A percentile compares a stretch with the other conserved stretches of the same genome.
These are phyloP conservation scores for Aspergillus ibericus DNA, from an alignment of 2,329 filamentous ascomycete genomes.

Conservation along the genomic window DNA sequence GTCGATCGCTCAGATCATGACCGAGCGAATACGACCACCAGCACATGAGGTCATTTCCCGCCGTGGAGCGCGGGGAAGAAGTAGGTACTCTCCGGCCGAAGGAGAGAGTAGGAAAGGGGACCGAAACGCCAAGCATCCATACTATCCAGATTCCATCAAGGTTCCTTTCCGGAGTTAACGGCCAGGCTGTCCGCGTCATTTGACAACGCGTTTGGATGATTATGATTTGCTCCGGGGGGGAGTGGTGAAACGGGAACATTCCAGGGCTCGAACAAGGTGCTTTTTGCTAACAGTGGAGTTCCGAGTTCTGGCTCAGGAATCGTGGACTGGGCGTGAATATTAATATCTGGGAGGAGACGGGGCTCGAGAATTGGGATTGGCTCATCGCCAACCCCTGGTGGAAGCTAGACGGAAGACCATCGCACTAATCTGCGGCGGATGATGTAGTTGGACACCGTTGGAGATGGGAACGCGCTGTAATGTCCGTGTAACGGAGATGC, in stretches of 20 bases:
- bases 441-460: neutral
- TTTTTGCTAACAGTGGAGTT: neutral
- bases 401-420: neutral
- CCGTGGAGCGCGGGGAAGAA: slow-evolving; percentile 16
- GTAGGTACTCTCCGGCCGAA: neutral
- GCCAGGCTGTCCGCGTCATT: neutral
- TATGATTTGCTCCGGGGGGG: slow-evolving; percentile 6
- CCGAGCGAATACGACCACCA: neutral
- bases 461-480: neutral
- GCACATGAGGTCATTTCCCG: slow-evolving; percentile 28
- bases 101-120: neutral
- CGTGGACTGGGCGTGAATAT: slow-evolving; percentile 1
- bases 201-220: slow-evolving; percentile 3
- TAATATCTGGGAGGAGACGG: neutral
- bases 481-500: neutral
- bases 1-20: neutral
- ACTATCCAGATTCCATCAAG: neutral
- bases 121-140: neutral
- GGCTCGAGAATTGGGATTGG: neutral
- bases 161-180: neutral
- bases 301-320: neutral
- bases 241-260: slow-evolving; percentile 4
- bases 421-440: neutral
- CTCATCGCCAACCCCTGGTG: neutral
- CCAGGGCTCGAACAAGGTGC: neutral